Evolutionary conservation across 306 rosid species (phyloP).

Genomic region (Pachyrhizus erosus): DNA sequence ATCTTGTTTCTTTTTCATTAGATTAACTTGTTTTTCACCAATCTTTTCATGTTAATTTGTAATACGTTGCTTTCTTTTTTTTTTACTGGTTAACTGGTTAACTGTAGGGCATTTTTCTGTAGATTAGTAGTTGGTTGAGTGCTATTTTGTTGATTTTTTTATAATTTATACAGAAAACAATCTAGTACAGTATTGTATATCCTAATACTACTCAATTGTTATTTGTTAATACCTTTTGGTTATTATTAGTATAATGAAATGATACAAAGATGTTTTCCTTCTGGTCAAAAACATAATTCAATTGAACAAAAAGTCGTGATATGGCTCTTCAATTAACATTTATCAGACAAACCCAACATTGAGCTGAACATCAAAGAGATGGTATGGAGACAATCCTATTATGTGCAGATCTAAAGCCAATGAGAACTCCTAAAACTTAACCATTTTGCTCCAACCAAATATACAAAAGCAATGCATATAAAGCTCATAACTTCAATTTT

Average conservation of each 20-base stretch:
- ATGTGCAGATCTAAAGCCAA: slow-evolving; percentile 7
- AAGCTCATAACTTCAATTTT: neutral
- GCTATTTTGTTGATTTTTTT: neutral
- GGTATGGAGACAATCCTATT: neutral
- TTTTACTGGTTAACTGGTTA: neutral
- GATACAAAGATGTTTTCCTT: neutral
- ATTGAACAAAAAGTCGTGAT: neutral
- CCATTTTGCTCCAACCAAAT: slow-evolving; percentile 12
- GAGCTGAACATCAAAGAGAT: slow-evolving; percentile 32
- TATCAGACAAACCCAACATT: slow-evolving; percentile 17
- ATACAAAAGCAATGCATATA: slow-evolving; percentile 1
- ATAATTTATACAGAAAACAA: neutral
- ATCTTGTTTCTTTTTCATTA: slow-evolving; percentile 20
- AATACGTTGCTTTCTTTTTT: neutral
- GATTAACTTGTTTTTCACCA: neutral
- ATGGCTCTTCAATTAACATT: slow-evolving; percentile 23
- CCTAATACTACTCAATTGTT: neutral
- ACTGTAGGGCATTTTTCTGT: slow-evolving; percentile 1
- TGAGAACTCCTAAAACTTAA: neutral
- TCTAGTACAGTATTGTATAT: neutral
- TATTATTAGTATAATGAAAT: slow-evolving; percentile 2
- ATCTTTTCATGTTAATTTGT: slow-evolving; percentile 14
- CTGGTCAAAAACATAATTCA: slow-evolving; percentile 12
- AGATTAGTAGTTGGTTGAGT: neutral
- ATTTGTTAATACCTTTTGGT: neutral